Base-by-base conservation (phyloP, 2,329 filamentous ascomycete species). In the Microdochium paspali region DNA sequence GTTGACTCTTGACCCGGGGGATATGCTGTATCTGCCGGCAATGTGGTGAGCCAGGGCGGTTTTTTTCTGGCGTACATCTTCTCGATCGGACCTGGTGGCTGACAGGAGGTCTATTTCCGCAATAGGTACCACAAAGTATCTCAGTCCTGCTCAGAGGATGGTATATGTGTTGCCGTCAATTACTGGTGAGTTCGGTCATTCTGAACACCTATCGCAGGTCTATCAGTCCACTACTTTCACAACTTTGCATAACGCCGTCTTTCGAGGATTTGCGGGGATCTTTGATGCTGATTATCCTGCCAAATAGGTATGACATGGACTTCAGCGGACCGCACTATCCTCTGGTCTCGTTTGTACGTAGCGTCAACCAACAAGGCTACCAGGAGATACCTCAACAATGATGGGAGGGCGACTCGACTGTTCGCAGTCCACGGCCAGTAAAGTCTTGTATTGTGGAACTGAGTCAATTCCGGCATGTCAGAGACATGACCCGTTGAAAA, bases 21-120 rank as follows among this genome's bases (percentile, higher is more conserved):
- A 93, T 60, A 87, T 93, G 81, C 63, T 93, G 15, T 93, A 93
- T 65, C 68, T 93, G 25, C 87, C 87, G 6, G 82, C 85, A 5
- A 77, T 90, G 72, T 93, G 87, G 87, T 86, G 52, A 61, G 73
- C 61, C 39, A 24, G 12, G n/a, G 28, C 12, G n/a, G 25, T 45
- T 10, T 7, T 2, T 45, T 13, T 10, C 26, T 26, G n/a, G n/a
- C n/a, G n/a, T n/a, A n/a, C n/a, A n/a, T n/a, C n/a, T n/a, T n/a
- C n/a, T n/a, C n/a, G n/a, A n/a, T n/a, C n/a, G n/a, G n/a, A n/a
- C n/a, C n/a, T n/a, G n/a, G n/a, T n/a, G n/a, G n/a, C n/a, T n/a
- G n/a, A n/a, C n/a, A n/a, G n/a, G n/a, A n/a, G 21, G n/a, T 12
- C 23, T 13, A 9, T 23, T 2, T 20, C 18, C 12, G 30, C 28